Base-by-base conservation (phyloP, 805 yeast species). In the Wickerhamomyces queroliae region DNA sequence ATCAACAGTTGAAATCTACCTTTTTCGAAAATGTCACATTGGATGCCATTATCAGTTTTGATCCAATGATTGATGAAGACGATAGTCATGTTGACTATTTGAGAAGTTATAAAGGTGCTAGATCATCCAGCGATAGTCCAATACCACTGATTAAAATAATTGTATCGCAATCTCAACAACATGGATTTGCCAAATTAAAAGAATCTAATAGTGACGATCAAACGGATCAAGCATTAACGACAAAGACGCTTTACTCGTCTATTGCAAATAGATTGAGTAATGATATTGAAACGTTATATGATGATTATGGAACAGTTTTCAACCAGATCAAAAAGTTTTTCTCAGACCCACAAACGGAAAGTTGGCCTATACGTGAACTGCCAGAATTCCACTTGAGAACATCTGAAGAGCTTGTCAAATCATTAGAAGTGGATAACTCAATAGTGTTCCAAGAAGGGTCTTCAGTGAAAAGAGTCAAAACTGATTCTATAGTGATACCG, bases 21-120 rank as follows among this genome's bases (percentile, higher is more conserved):
- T 57, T 55, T 13, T 41, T 59, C 35, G 62, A 61, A 20, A 62
- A 57, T 19, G 58, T 62, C 38, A 52, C 59, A 26, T 53, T 72
- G 36, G 72, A 74, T 44, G 50, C 66, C 26, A 66, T 76, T 20
- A 52, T 76, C 1, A 66, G 78, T n/a, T 64, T 76, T 43, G 80
- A 76, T 53, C 64, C 74, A 5, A 35, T 52, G 31, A 31, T 70
- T 23, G 58, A 63, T 35, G 62, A 59, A 22, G 39, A 48, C 15
- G 48, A 61, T 27, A 58, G 57, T 7, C 59, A 61, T 18, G 44
- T 67, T 20, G 53, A 49, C 13, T 49, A 43, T 19, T 36, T 60
- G 20, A 50, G 63, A 39, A 21, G 43, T 35, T 16, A 25, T 26
- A 38, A 46, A 39, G 49, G 49, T 39, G 50, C 32, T 32, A 34